Evolutionary conservation across 1,284 basidiomycete genomes (phyloP).

Genomic region (Takashimella tepidaria): DNA sequence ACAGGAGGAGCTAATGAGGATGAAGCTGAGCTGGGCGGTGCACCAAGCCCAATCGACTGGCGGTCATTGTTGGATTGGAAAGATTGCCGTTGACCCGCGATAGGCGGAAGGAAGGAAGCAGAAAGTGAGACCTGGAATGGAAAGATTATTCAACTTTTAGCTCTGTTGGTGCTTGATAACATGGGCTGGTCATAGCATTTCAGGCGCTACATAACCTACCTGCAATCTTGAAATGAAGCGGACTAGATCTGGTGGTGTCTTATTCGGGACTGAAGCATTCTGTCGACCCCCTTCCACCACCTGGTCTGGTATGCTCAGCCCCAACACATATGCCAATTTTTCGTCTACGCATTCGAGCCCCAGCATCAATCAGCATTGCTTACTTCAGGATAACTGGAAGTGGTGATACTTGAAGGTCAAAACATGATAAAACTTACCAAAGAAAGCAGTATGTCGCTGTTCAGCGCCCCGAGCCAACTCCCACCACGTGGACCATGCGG

Average conservation of each 20-base stretch:
- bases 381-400: too few species aligned
- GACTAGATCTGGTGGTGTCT: slow-evolving; percentile 57
- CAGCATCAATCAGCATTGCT: too few species aligned
- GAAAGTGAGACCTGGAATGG: slow-evolving; percentile 64
- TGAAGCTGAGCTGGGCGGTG: background rate
- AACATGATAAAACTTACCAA: slow-evolving; percentile 62
- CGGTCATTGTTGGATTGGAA: slow-evolving; percentile 29
- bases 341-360: slow-evolving; percentile 53
- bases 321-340: slow-evolving; percentile 63
- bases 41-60: background rate
- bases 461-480: slow-evolving; percentile 45
- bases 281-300: background rate
- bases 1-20: background rate
- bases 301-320: slow-evolving; percentile 53
- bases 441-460: slow-evolving; percentile 54
- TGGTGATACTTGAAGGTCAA: too few species aligned
- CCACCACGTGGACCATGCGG: slow-evolving; percentile 57
- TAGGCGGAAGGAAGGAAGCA: slow-evolving; percentile 68
- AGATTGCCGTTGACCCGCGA: slow-evolving; percentile 31
- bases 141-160: slow-evolving; percentile 1
- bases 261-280: slow-evolving; percentile 9
- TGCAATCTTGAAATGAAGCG: slow-evolving; percentile 66
- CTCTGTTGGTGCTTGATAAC: background rate
- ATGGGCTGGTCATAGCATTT: too few species aligned
- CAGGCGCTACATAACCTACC: too few species aligned